Evolutionary conservation across 441 rosid species (phyloP).

Genomic region (Syzygium syzygioides): DNA sequence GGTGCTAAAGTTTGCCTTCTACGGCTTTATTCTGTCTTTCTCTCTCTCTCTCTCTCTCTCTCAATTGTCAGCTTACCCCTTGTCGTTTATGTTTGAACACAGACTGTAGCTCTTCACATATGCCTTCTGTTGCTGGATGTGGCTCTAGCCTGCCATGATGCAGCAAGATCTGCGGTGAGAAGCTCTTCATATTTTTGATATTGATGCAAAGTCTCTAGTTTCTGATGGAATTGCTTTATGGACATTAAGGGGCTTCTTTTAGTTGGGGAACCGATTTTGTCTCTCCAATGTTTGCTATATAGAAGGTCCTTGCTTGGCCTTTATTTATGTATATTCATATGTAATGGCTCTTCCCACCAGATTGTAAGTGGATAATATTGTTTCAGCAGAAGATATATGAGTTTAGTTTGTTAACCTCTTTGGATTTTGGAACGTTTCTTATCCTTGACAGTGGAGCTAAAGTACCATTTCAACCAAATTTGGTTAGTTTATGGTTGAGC

Average conservation of each 20-base stretch:
- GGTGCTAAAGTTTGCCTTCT: conserved; percentile 35
- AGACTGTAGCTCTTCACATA: conserved; percentile 84
- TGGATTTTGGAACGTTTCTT: not conserved
- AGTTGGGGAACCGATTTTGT: not conserved
- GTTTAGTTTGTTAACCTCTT: not conserved
- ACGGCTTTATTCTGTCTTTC: not conserved
- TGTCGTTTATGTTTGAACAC: conserved; percentile 23
- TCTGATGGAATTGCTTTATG: not conserved
- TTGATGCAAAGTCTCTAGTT: not conserved
- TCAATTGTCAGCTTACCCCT: conserved; percentile 14
- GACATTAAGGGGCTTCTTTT: not conserved
- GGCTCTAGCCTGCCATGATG: conserved; percentile 77
- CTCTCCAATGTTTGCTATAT: not conserved
- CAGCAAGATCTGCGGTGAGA: conserved; percentile 77
- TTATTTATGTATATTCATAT: not conserved
- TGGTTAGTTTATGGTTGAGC: not conserved
- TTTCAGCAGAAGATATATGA: not conserved
- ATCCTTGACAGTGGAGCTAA: not conserved
- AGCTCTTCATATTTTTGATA: not conserved
- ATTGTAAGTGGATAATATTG: not conserved
- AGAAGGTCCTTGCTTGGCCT: not conserved
- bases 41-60: not conserved
- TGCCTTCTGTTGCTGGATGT: conserved; percentile 84
- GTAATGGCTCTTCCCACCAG: not conserved
- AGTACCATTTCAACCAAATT: not conserved